Evolutionary conservation across 768 basidiomycete species (phyloP).

Genomic region (Mycena olivaceomarginata): DNA sequence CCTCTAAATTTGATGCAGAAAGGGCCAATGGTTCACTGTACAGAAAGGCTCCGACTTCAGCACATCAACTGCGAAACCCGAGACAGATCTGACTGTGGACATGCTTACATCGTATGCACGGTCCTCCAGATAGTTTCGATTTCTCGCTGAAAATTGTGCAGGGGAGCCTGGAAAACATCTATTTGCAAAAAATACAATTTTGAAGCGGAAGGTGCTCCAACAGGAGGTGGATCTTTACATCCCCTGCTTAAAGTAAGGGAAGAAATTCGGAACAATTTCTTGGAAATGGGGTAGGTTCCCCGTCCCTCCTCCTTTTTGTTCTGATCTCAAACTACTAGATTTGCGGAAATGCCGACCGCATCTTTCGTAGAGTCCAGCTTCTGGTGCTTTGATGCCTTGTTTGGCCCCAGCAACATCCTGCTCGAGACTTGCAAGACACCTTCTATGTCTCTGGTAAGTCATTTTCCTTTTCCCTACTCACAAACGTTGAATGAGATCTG

Average conservation of each 20-base stretch:
- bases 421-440: slow-evolving; percentile 97
- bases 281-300: slow-evolving; percentile 95
- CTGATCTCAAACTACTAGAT: slow-evolving; percentile 67
- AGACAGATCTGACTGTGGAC: slow-evolving; percentile 97
- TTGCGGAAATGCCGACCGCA: slow-evolving; percentile 98
- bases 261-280: slow-evolving; percentile 97
- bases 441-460: slow-evolving; percentile 95
- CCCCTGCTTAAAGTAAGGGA: slow-evolving; percentile 98
- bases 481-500: neutral
- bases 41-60: slow-evolving; percentile 91
- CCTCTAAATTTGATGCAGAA: slow-evolving; percentile 69
- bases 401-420: slow-evolving; percentile 99
- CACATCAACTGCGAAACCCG: slow-evolving; percentile 93
- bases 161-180: slow-evolving; percentile 95
- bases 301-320: neutral
- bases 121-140: neutral
- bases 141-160: slow-evolving; percentile 55
- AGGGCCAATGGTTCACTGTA: slow-evolving; percentile 96
- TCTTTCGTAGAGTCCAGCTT: slow-evolving; percentile 98
- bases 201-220: slow-evolving; percentile 94
- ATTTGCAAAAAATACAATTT: slow-evolving; percentile 99
- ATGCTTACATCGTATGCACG: slow-evolving; percentile 91
- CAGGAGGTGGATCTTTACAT: slow-evolving; percentile 94
- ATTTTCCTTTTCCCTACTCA: neutral
- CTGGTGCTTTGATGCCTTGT: slow-evolving; percentile 99